Conservation (phyloP, 1,284 basidiomycete species). For the Boletus subluridellus region DNA sequence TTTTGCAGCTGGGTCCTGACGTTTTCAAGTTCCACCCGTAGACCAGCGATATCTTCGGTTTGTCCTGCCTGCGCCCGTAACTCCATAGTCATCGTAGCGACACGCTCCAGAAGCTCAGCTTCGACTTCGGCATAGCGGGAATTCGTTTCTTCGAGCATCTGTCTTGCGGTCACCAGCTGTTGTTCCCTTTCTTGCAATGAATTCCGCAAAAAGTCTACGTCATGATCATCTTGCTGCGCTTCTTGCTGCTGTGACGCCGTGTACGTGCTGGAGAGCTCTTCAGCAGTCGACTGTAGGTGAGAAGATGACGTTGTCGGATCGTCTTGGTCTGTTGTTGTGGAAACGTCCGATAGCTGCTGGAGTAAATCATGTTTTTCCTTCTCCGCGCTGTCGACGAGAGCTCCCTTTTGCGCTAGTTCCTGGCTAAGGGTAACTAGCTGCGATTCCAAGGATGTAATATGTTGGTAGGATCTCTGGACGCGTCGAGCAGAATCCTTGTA, state of each 20-base stretch:
- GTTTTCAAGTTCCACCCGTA: constrained; percentile 23
- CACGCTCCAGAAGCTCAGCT: constrained; percentile 20
- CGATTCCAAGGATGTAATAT: constrained; percentile 17
- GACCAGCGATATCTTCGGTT: constrained; percentile 9
- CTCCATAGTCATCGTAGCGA: constrained; percentile 21
- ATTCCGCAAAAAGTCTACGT: constrained; percentile 15
- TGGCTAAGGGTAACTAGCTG: constrained; percentile 12
- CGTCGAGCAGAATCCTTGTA: constrained; percentile 17
- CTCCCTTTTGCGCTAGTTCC: constrained; percentile 8
- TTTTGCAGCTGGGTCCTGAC: constrained; percentile 16
- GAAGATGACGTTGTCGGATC: constrained; percentile 26
- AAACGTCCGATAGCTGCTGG: constrained; percentile 4
- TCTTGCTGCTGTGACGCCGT: background rate
- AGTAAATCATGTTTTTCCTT: constrained; percentile 13
- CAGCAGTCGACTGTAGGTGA: background rate
- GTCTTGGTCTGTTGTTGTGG: constrained; percentile 14
- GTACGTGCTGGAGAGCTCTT: constrained; percentile 5
- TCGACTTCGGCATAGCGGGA: constrained; percentile 15
- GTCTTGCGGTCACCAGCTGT: constrained; percentile 18
- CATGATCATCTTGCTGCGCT: background rate
- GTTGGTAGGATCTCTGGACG: constrained; percentile 9
- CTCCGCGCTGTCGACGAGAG: constrained; percentile 2
- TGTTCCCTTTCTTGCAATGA: constrained; percentile 23
- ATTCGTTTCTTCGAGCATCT: constrained; percentile 21
- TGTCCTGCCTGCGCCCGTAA: constrained; percentile 13